phyloP scores from a whole-genome alignment of 2,329 filamentous ascomycete genomes.

The Diaporthe batatas region DNA sequence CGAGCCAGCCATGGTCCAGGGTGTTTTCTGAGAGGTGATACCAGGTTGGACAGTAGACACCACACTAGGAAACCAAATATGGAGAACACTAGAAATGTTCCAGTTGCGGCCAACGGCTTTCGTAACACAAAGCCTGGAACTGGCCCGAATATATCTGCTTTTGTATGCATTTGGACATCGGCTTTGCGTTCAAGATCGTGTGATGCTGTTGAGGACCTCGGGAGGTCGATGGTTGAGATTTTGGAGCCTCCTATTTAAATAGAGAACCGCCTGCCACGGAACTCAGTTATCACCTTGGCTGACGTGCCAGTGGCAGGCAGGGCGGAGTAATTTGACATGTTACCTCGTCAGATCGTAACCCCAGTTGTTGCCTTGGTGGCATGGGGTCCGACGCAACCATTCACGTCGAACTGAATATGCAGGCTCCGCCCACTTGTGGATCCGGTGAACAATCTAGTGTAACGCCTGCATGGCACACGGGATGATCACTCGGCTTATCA shows the following conservation, averaged over 20 bases:
- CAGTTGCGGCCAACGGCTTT: background rate
- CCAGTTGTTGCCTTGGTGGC: too few species aligned
- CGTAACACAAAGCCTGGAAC: background rate
- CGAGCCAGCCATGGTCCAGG: constrained; percentile 14
- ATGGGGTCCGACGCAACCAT: background rate
- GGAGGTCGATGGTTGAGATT: too few species aligned
- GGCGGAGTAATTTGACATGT: background rate
- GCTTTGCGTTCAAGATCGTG: too few species aligned
- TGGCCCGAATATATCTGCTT: background rate
- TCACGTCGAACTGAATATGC: too few species aligned
- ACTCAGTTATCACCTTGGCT: too few species aligned
- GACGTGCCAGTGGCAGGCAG: background rate
- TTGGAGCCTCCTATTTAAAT: too few species aligned
- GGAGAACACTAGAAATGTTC: background rate
- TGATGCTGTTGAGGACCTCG: too few species aligned
- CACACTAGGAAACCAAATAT: background rate
- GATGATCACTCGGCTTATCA: too few species aligned
- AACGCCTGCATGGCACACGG: too few species aligned
- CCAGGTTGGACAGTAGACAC: background rate
- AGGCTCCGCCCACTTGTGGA: too few species aligned
- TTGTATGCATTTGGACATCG: background rate
- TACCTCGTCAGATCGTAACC: background rate
- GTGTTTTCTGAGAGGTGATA: background rate
- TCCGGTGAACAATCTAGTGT: too few species aligned
- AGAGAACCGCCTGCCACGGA: background rate